Percentiles rank a stretch among this genome's conserved stretches.
Evolutionary conservation across 2,329 filamentous ascomycete species (phyloP).

Genomic region (Clonostachys rhizophaga): DNA sequence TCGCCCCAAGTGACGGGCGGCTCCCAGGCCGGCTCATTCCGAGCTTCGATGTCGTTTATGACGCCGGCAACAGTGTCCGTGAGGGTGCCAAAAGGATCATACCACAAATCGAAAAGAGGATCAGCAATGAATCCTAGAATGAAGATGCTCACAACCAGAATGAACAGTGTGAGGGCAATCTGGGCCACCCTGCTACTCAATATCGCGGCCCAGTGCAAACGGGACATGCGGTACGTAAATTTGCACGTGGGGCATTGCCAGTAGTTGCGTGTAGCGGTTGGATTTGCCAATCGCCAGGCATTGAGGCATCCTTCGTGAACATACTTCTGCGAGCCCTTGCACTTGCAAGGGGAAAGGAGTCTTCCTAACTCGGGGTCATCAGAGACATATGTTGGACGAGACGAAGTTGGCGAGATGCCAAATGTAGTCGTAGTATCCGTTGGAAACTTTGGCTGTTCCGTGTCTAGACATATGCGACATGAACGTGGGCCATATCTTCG

Average conservation of each 20-base stretch:
- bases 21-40: conserved; percentile 33
- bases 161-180: conserved; percentile 62
- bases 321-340: conserved; percentile 89
- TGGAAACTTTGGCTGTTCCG: conserved; percentile 44
- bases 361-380: conserved; percentile 70
- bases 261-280: conserved; percentile 61
- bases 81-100: conserved; percentile 69
- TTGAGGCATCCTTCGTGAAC: conserved; percentile 90
- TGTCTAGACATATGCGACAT: conserved; percentile 87
- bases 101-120: conserved; percentile 83
- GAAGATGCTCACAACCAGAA: conserved; percentile 72
- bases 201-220: conserved; percentile 70
- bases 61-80: conserved; percentile 42
- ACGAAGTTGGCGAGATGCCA: conserved; percentile 22
- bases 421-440: conserved; percentile 20
- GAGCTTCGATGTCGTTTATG: conserved; percentile 31
- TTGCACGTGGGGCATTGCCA: conserved; percentile 86
- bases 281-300: conserved; percentile 74
- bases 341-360: conserved; percentile 84
- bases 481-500: conserved; percentile 64
- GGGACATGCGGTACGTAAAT: conserved; percentile 75
- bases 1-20: conserved; percentile 62
- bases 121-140: conserved; percentile 87
- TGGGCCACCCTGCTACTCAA: conserved; percentile 65
- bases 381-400: conserved; percentile 58